Base-by-base conservation (phyloP, 139 green algal species). In the Chlorella vulgaris region DNA sequence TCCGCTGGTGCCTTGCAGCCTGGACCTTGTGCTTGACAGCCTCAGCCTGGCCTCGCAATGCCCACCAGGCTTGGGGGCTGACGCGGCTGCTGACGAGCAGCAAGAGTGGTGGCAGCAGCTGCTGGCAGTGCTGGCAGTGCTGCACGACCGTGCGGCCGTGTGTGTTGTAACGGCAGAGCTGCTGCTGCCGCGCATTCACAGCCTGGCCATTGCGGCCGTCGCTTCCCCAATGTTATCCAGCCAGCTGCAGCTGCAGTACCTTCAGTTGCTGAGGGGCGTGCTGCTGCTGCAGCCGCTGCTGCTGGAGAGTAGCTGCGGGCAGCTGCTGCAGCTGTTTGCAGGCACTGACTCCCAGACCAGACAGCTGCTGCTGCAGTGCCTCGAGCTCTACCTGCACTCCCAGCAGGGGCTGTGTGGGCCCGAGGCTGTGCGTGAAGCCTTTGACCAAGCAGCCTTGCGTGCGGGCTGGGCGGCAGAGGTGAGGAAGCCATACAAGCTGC, bases 51-150 rank as follows among this genome's bases (percentile, higher is more conserved):
- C n/a, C 19, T 35, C 47, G 26, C 62, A 76, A 53, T 39, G 40
- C 38, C 15, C 40, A 22, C 35, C 40, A 66, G 50, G 7, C 39
- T n/a, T n/a, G n/a, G n/a, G n/a, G n/a, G n/a, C n/a, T n/a, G n/a
- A n/a, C n/a, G n/a, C n/a, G n/a, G n/a, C n/a, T n/a, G n/a, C n/a
- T n/a, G 74, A 69, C 21, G 26, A 53, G 53, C 69, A 43, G 43
- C 50, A 60, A 19, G 55, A 68, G 10, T 85, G 74, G 65, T 70
- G 55, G 69, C 40, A 79, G 71, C 33, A 29, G 21, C 66, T 85
- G 38, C 31, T 69, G 22, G 39, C n/a, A 18, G 70, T 85, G 39
- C 70, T 85, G 51, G 55, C 36, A 0, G 65, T 78, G 29, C 18
- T 85, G 21, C 55, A 42, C 3, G 70, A 85, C 42, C 28, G 50